phyloP scores from a whole-genome alignment of 2,329 filamentous ascomycete species.

The Emergomyces orientalis region DNA sequence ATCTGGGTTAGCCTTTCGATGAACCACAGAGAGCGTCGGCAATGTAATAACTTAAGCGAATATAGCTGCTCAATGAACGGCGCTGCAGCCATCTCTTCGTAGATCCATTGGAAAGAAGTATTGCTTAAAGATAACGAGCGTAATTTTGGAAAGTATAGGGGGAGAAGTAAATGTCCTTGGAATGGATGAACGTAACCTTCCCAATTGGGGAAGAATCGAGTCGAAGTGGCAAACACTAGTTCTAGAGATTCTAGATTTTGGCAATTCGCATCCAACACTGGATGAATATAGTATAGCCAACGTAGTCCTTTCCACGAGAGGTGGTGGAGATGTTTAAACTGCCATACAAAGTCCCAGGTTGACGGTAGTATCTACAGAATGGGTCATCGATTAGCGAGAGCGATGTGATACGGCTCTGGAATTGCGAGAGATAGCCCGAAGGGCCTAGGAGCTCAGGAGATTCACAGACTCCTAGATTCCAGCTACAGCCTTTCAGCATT shows the following conservation, averaged over 20 bases:
- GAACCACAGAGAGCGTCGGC: neutral
- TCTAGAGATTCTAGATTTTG: neutral
- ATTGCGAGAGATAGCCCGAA: neutral
- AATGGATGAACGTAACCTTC: too few species aligned
- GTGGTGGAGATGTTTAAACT: neutral
- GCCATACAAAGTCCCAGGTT: neutral
- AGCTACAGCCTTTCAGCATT: neutral
- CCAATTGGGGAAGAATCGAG: too few species aligned
- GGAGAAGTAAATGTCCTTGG: neutral
- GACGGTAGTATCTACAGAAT: neutral
- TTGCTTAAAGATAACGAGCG: neutral
- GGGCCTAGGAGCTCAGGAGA: neutral
- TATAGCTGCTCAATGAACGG: neutral
- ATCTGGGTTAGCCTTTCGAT: neutral
- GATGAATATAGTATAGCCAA: neutral
- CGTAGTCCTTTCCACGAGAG: neutral
- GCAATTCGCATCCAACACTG: neutral
- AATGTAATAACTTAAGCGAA: neutral
- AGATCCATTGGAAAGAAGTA: neutral
- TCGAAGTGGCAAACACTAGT: neutral
- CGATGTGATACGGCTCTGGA: neutral
- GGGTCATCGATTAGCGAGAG: neutral
- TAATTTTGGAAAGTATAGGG: neutral
- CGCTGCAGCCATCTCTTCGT: neutral
- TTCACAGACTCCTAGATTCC: neutral